These are phyloP conservation scores for Fusarium caatingaense DNA, from an alignment of 2,329 filamentous ascomycete species.

Conservation along the genomic window DNA sequence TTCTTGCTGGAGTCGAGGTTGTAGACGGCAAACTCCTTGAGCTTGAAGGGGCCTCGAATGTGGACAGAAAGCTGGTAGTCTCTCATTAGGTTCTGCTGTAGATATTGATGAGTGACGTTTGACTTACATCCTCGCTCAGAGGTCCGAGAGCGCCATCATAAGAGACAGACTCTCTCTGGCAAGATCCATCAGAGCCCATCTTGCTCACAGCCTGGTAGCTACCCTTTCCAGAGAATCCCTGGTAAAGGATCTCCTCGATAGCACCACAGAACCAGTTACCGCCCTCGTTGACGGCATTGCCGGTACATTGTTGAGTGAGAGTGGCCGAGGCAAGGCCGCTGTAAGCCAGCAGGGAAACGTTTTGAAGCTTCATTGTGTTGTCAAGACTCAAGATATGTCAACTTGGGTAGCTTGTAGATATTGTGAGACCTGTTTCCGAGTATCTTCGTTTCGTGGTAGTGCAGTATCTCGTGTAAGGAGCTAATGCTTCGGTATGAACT, in stretches of 20 bases:
- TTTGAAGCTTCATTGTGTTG: constrained; percentile 49
- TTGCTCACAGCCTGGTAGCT: constrained; percentile 71
- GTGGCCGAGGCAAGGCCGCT: constrained; percentile 47
- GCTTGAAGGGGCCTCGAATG: constrained; percentile 74
- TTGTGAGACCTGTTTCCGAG: constrained; percentile 8
- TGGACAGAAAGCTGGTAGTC: constrained; percentile 72
- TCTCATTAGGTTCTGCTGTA: background rate
- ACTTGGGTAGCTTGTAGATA: background rate
- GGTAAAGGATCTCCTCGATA: constrained; percentile 76
- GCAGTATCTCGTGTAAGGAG: background rate
- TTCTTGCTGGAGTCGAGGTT: constrained; percentile 57
- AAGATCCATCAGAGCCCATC: constrained; percentile 68
- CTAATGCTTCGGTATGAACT: constrained; percentile 20
- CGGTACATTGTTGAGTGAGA: constrained; percentile 52
- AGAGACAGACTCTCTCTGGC: constrained; percentile 61
- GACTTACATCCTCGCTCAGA: constrained; percentile 75
- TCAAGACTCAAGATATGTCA: background rate
- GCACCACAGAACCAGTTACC: constrained; percentile 76
- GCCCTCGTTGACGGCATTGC: constrained; percentile 50
- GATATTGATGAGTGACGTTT: background rate
- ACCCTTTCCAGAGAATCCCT: constrained; percentile 68
- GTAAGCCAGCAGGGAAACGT: constrained; percentile 45
- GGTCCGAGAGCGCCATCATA: constrained; percentile 74
- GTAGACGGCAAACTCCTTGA: constrained; percentile 78
- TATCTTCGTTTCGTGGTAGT: background rate